Evolutionary conservation across 73 alveolate genomes (phyloP), one percentile per base, ranked within the genome.

Genomic region (Paramecium sexaurelia): DNA sequence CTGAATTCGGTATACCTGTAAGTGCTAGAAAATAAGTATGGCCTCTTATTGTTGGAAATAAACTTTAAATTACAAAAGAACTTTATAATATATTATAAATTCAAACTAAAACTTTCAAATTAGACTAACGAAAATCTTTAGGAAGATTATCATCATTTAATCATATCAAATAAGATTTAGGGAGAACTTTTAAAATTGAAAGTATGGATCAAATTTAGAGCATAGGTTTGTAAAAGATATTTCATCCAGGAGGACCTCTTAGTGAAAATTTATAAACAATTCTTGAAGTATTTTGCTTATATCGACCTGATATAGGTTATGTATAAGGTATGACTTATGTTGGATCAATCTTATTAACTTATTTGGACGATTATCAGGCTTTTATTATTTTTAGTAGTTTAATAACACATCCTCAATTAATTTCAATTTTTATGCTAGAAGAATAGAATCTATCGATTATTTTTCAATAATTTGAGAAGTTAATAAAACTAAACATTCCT

Each of bases 171-270:
- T 19, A 73, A 19, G 87, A 73, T n/a, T 9, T 73, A 27, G 87
- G 87, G 32, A 73, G 87, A 39, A 73, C 87, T 3, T 73, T 73
- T n/a, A 36, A 27, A 32, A 26, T 11, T 10, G 39, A 61, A 61
- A 61, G 83, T 61, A 61, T 3, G 5, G 24, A 61, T 32, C 11
- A 6, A 0, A 1, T 3, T 61, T 10, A 20, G 0, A 24, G 0
- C 9, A 33, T 73, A 39, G 55, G 87, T n/a, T 24, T 36, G 2
- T 66, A 39, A 73, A 33, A 36, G 36, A 73, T 73, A 3, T 36
- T 73, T 73, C 87, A 73, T 36, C 87, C 87, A 15, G 83, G 83
- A 73, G 87, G 87, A 73, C 87, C 87, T 36, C 26, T 36, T 7
- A 73, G 66, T 20, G 87, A 73, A 19, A 39, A 73, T 19, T 36